These are phyloP conservation scores for Paramecium octaurelia DNA, from an alignment of 73 alveolate species.

Conservation along the genomic window DNA sequence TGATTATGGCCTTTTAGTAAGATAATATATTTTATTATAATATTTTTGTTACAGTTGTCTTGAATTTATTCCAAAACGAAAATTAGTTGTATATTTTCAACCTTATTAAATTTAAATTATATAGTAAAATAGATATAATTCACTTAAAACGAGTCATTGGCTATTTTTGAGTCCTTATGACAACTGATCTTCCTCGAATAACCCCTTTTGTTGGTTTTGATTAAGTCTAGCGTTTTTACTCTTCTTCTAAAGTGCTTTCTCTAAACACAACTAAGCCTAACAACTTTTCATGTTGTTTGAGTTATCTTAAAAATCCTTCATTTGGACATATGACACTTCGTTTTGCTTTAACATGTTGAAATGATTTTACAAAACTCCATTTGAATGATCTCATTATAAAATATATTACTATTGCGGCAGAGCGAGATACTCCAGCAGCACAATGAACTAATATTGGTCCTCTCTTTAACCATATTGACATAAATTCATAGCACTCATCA, in stretches of 20 bases:
- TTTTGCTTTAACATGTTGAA: neutral
- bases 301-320: slow-evolving; percentile 53
- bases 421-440: slow-evolving; percentile 71
- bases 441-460: slow-evolving; percentile 77
- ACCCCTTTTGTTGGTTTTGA: neutral
- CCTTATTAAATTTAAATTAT: neutral
- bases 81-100: no score
- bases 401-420: slow-evolving; percentile 72
- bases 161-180: neutral
- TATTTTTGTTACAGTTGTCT: no score
- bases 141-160: neutral
- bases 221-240: neutral
- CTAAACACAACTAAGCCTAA: neutral
- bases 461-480: slow-evolving; percentile 62
- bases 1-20: no score
- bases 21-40: no score
- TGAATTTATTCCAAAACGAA: no score
- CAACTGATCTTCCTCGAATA: slow-evolving; percentile 26
- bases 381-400: slow-evolving; percentile 73
- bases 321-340: slow-evolving; percentile 61
- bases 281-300: slow-evolving; percentile 24
- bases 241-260: neutral
- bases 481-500: neutral
- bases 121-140: neutral
- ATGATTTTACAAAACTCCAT: slow-evolving; percentile 44